Evolutionary conservation across 2,329 filamentous ascomycete species (phyloP).

Genomic region (Ilyonectria mors-panacis): DNA sequence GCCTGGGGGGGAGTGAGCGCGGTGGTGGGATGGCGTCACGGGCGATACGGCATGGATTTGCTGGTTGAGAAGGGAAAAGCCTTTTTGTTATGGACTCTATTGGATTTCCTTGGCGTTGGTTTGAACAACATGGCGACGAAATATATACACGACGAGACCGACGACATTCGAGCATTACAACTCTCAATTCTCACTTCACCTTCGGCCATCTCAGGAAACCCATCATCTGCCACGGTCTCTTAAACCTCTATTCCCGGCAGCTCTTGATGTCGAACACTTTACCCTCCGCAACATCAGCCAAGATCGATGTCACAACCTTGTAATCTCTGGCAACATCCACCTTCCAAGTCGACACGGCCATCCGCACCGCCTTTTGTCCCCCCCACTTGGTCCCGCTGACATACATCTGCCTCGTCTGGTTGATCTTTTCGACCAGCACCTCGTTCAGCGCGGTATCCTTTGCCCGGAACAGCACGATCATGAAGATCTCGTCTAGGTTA

Average conservation of each 20-base stretch:
- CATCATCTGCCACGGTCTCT: background rate
- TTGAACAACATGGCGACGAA: slow-evolving; percentile 13
- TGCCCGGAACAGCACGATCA: slow-evolving; percentile 83
- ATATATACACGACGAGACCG: slow-evolving; percentile 19
- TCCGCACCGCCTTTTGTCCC: slow-evolving; percentile 80
- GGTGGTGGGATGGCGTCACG: slow-evolving; percentile 8
- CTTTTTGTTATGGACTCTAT: slow-evolving; percentile 2
- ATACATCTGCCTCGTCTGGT: slow-evolving; percentile 81
- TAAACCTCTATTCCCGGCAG: slow-evolving; percentile 7
- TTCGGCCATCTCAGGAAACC: background rate
- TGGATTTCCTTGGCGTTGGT: slow-evolving; percentile 23
- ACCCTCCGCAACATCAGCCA: slow-evolving; percentile 65
- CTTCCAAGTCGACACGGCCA: slow-evolving; percentile 90
- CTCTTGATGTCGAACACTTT: slow-evolving; percentile 47
- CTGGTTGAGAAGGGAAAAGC: background rate
- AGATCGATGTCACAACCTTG: slow-evolving; percentile 73
- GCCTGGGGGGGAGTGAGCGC: background rate
- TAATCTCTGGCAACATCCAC: slow-evolving; percentile 79
- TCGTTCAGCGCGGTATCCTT: slow-evolving; percentile 74
- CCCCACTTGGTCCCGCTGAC: slow-evolving; percentile 87
- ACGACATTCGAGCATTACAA: slow-evolving; percentile 6
- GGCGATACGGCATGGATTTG: background rate
- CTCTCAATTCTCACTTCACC: background rate
- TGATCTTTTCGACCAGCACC: slow-evolving; percentile 79
- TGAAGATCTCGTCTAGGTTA: slow-evolving; percentile 68